A percentile compares a stretch with the other conserved stretches of the same genome.
Evolutionary conservation across 2,329 filamentous ascomycete genomes (phyloP).

Genomic region (Didymella exigua): DNA sequence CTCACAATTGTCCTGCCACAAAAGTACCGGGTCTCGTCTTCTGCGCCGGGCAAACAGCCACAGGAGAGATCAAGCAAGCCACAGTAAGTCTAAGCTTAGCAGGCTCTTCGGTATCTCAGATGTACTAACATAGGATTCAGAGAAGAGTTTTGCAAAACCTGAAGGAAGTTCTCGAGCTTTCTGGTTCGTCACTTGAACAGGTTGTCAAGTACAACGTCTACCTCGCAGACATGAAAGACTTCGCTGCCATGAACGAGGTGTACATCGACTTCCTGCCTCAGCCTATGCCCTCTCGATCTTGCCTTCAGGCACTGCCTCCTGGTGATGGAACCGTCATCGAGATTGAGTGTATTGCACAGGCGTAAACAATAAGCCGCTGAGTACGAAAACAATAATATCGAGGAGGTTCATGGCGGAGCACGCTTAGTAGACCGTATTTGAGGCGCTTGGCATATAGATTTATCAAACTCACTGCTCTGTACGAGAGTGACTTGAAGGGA

Average conservation of each 20-base stretch:
- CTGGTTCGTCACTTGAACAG: slow-evolving; percentile 34
- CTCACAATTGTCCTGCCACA: slow-evolving; percentile 30
- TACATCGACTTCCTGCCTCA: slow-evolving; percentile 36
- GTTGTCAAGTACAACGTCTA: slow-evolving; percentile 43
- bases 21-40: slow-evolving; percentile 33
- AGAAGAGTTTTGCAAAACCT: slow-evolving; percentile 29
- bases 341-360: slow-evolving; percentile 37
- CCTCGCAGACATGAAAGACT: slow-evolving; percentile 38
- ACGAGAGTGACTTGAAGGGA: too few relatives aligned
- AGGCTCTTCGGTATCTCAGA: too few relatives aligned
- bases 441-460: neutral
- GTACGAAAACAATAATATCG: neutral
- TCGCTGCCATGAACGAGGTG: slow-evolving; percentile 39
- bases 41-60: slow-evolving; percentile 32
- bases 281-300: slow-evolving; percentile 28
- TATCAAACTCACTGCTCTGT: too few relatives aligned
- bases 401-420: neutral
- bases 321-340: slow-evolving; percentile 33
- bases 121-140: slow-evolving; percentile 2
- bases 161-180: slow-evolving; percentile 32
- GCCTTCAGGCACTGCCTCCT: slow-evolving; percentile 28
- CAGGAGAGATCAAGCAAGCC: slow-evolving; percentile 33
- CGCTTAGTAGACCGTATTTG: neutral
- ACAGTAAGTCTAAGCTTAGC: slow-evolving; percentile 18
- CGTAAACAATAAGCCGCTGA: slow-evolving; percentile 1